Conservation (phyloP, 1,284 basidiomycete genomes). For the Cryptococcus depauperatus region DNA sequence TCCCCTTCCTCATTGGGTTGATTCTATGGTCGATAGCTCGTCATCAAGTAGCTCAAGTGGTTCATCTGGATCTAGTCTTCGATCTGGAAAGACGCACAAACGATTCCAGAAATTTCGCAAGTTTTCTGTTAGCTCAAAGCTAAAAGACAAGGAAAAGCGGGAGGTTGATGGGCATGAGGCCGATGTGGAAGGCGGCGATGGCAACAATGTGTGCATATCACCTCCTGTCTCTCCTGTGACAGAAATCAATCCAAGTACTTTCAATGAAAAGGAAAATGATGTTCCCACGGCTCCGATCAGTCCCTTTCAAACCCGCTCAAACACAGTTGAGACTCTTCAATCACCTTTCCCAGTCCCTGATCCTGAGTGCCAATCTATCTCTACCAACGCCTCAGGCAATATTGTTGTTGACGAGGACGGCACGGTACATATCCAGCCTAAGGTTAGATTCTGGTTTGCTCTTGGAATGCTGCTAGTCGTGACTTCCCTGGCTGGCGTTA, state of each 20-base stretch:
- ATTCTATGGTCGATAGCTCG: constrained; percentile 29
- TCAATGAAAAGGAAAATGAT: constrained; percentile 2
- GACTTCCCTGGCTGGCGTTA: constrained; percentile 51
- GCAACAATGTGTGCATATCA: too few relatives aligned
- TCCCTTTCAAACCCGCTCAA: constrained; percentile 1
- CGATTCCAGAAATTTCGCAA: constrained; percentile 20
- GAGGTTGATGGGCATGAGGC: constrained; percentile 9
- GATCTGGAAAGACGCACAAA: constrained; percentile 4
- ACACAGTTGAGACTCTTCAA: background rate
- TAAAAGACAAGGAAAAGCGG: constrained; percentile 6
- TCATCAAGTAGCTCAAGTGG: constrained; percentile 29
- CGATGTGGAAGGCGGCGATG: constrained; percentile 3
- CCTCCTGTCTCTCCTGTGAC: background rate
- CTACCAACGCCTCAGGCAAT: constrained; percentile 1
- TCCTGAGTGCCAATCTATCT: constrained; percentile 6
- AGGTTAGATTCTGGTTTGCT: constrained; percentile 48
- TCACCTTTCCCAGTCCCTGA: background rate
- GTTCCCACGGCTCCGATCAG: constrained; percentile 1
- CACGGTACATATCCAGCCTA: constrained; percentile 27
- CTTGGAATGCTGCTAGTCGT: constrained; percentile 29
- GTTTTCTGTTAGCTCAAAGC: constrained; percentile 15
- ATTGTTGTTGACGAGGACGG: constrained; percentile 12
- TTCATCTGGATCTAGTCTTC: constrained; percentile 9
- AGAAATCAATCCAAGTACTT: background rate
- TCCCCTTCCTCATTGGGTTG: constrained; percentile 42